phyloP scores from a whole-genome alignment of 352 stramenopile genomes.

The Phytopythium boreale region DNA sequence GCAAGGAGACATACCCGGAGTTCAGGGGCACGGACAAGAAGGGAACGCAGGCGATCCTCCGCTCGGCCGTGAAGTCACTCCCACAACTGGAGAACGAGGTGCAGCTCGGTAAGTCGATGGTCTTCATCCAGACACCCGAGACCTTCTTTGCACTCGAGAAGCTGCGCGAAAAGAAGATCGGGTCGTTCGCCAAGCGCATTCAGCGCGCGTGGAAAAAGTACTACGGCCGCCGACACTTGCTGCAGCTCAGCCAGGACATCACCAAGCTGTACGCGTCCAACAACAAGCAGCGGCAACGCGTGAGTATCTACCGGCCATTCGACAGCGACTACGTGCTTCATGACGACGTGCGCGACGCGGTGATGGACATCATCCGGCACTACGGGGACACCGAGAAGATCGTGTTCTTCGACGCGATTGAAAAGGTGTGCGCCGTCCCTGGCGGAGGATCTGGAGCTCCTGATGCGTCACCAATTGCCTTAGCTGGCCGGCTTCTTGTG shows the following conservation, averaged over 20 bases:
- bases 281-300: conserved; percentile 78
- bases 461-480: conserved; percentile 29
- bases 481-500: conserved; percentile 50
- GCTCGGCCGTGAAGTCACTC: conserved; percentile 63
- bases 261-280: conserved; percentile 81
- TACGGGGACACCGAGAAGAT: conserved; percentile 80
- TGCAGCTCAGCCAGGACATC: conserved; percentile 83
- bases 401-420: conserved; percentile 74
- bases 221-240: conserved; percentile 70
- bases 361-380: conserved; percentile 68
- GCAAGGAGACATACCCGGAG: conserved; percentile 80
- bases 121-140: conserved; percentile 90
- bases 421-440: conserved; percentile 49
- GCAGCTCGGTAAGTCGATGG: conserved; percentile 88
- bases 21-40: conserved; percentile 83
- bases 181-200: conserved; percentile 74
- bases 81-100: conserved; percentile 78
- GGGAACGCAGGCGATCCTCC: conserved; percentile 77
- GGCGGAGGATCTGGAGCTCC: conserved; percentile 9
- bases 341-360: conserved; percentile 51
- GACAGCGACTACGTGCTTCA: conserved; percentile 80
- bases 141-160: conserved; percentile 90
- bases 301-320: conserved; percentile 87
- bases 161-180: conserved; percentile 77
- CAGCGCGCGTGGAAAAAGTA: conserved; percentile 85